Base-by-base conservation (phyloP, 371 early-diverging fungal genomes). In the Quaeritorhiza haematococci region DNA sequence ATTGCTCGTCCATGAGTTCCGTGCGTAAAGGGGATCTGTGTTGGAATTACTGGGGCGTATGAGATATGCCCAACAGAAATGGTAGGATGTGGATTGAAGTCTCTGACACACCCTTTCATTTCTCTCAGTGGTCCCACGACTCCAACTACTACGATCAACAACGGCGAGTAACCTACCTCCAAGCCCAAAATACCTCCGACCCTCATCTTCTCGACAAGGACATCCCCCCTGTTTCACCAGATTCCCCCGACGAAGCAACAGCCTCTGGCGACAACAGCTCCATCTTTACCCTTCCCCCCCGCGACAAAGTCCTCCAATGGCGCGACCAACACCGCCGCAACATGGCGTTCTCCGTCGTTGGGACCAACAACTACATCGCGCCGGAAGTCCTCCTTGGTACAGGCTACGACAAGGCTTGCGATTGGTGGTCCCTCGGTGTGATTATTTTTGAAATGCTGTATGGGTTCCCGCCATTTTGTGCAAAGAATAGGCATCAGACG, bases 351-450 rank as follows among this genome's bases (percentile, higher is more conserved):
- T 80, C 85, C 0, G 71, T 87, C n/a, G 91, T 92, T 3, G 93
- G 93, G n/a, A 89, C 91, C 23, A 84, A 85, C 56, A 88, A 91
- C 66, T 92, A 92, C 69, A 84, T 98, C 83, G 93, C 98, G 0
- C 98, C 98, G 0, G 98, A 98, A 64, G 87, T 96, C 26, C 74
- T 98, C 8, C 62, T 73, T 38, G 88, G 86, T 0, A 76, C 82
- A 8, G 82, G 80, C 48, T 96, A 96, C 60, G 90, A 91, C 5
- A 89, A 84, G 61, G 82, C 81, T 13, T 92, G 92, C 6, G 99
- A 99, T 72, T 88, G 93, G 82, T 88, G 87, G 87, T 75, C 79
- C 33, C 71, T 85, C 5, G 87, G 84, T 21, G 84, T 88, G 19
- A 82, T 88, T 42, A 58, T 89, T 53, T 89, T 82, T 54, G 87